Base-by-base conservation (phyloP, 176 grass and related monocot genomes). In the Avena atlantica region DNA sequence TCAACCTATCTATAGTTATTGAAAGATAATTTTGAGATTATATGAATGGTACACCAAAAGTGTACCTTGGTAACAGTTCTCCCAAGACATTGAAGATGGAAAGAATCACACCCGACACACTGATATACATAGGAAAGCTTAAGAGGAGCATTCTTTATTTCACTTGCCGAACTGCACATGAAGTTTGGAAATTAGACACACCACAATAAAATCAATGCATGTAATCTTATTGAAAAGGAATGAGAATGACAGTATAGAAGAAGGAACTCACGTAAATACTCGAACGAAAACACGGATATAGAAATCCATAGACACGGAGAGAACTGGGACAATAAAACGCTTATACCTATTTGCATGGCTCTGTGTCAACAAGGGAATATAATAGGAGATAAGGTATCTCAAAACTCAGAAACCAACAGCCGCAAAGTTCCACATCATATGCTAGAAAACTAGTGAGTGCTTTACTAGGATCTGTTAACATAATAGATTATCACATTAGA, bases 81-180 rank as follows among this genome's bases (percentile, higher is more conserved):
- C 40, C 94, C 94, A 74, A 99, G 79, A 79, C 83, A 79, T 19
- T 99, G 97, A 72, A 99, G 94, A 85, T 96, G 97, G 76, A 96
- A 99, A 86, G 94, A 99, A 81, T 99, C 97, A 91, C 97, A 99
- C 11, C 92, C 91, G 42, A 85, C 89, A 90, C 97, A 99, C 50
- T 94, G 97, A 85, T 96, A 99, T 74, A 99, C 92, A 83, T 99
- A 99, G 63, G 97, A 99, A 87, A 99, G 90, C 73, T 94, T 99
- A 72, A 96, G 92, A 87, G 94, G 97, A 44, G 97, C 84, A 24
- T 99, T 95, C 81, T 96, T 99, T 78, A 96, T 90, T 94, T 91
- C 94, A 89, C 81, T 92, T 61, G 97, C 92, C 56, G 97, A 99
- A 62, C 97, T 99, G 92, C 81, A 89, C 16, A 42, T 31, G 17